Conservation (phyloP, 1,139 yeast species). For the Debaryomyces sp. region DNA sequence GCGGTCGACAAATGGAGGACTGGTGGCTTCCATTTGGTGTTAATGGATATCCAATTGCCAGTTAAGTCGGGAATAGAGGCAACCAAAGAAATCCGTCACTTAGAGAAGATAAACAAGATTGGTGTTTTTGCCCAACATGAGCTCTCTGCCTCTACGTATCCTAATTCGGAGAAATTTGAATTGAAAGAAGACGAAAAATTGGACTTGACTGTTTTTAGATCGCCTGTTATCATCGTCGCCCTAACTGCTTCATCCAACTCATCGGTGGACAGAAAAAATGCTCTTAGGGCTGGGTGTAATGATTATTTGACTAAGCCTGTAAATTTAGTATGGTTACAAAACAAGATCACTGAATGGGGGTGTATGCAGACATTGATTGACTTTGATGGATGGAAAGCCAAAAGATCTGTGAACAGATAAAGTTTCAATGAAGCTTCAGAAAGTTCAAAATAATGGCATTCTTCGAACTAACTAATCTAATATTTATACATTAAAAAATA, state of each 20-base stretch:
- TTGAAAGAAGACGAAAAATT: conserved; percentile 44
- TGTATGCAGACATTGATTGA: conserved; percentile 97
- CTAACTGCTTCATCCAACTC: conserved; percentile 85
- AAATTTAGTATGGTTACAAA: conserved; percentile 89
- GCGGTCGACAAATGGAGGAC: conserved; percentile 90
- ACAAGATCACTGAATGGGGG: conserved; percentile 96
- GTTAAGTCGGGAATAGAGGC: conserved; percentile 94
- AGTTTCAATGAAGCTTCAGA: neutral
- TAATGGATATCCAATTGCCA: conserved; percentile 95
- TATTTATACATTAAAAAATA: neutral
- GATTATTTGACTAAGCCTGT: conserved; percentile 98
- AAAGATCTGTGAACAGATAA: conserved; percentile 14
- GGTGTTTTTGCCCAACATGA: conserved; percentile 71
- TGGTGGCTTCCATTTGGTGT: conserved; percentile 89
- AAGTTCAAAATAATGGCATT: neutral
- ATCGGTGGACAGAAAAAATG: conserved; percentile 85
- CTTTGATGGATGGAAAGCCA: conserved; percentile 86
- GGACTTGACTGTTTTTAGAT: conserved; percentile 65
- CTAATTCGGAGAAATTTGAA: conserved; percentile 19
- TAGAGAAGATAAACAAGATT: conserved; percentile 78
- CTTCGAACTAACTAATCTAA: neutral
- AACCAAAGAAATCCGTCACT: conserved; percentile 80
- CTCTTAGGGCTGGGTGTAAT: conserved; percentile 95
- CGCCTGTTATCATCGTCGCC: conserved; percentile 96
- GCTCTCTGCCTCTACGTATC: conserved; percentile 22